Percentiles rank a stretch among this genome's conserved stretches.
Conservation (phyloP, 352 stramenopile genomes). For the Phytopythium chamaehyphon region DNA sequence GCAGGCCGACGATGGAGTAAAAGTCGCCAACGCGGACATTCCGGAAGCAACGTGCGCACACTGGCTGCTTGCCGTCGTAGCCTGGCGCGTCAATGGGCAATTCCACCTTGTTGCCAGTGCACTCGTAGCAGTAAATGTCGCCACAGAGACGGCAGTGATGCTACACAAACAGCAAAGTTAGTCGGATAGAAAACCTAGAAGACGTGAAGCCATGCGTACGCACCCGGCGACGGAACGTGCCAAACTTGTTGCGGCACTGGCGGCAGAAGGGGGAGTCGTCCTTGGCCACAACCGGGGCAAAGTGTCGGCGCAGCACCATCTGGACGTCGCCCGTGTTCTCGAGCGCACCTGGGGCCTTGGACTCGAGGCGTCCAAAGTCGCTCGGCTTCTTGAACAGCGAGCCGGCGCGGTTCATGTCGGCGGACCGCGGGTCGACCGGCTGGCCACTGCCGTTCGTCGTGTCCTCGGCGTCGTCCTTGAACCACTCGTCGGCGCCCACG, state of each 20-base stretch:
- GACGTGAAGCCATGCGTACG: slow-evolving; percentile 1
- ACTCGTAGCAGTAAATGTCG: slow-evolving; percentile 70
- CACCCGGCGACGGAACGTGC: slow-evolving; percentile 66
- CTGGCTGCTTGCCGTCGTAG: slow-evolving; percentile 69
- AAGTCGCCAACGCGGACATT: slow-evolving; percentile 69
- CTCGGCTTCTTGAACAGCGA: slow-evolving; percentile 16
- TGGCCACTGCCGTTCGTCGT: slow-evolving; percentile 5
- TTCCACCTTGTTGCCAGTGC: slow-evolving; percentile 62
- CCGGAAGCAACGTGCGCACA: slow-evolving; percentile 72
- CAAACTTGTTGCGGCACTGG: slow-evolving; percentile 71
- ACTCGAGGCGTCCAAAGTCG: slow-evolving; percentile 5
- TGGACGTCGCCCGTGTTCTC: slow-evolving; percentile 23
- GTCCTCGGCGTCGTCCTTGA: slow-evolving; percentile 15
- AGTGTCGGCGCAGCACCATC: slow-evolving; percentile 47
- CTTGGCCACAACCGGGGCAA: slow-evolving; percentile 46
- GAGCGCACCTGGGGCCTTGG: background rate
- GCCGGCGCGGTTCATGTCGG: background rate
- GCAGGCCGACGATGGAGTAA: slow-evolving; percentile 68
- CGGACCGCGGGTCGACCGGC: background rate
- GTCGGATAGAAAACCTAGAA: background rate
- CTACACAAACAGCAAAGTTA: slow-evolving; percentile 11
- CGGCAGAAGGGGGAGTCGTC: slow-evolving; percentile 44
- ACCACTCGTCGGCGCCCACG: slow-evolving; percentile 24
- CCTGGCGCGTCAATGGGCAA: slow-evolving; percentile 49
- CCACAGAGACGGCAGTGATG: slow-evolving; percentile 79